phyloP scores from a whole-genome alignment of 2,329 filamentous ascomycete species.

The Pseudogymnoascus sp. region DNA sequence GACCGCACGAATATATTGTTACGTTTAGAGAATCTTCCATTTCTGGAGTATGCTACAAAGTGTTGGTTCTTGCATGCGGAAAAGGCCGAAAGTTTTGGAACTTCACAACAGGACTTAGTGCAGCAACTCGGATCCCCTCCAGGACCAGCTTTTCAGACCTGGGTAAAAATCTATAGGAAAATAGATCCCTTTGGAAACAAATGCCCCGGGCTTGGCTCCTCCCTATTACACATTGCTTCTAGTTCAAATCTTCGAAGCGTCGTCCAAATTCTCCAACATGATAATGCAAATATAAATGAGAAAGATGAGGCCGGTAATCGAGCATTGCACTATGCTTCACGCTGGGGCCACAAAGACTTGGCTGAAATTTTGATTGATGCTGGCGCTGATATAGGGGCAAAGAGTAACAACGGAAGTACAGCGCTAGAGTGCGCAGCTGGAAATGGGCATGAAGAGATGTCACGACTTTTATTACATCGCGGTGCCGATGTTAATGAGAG shows the following conservation, averaged over 20 bases:
- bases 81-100: background rate
- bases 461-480: constrained; percentile 4
- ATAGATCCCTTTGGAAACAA: background rate
- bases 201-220: background rate
- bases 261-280: background rate
- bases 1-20: background rate
- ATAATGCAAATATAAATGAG: background rate
- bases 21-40: background rate
- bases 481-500: constrained; percentile 8
- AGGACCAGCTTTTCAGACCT: background rate
- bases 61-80: constrained; percentile 15
- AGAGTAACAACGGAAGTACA: background rate
- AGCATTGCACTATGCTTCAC: constrained; percentile 16
- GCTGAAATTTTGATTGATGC: constrained; percentile 15
- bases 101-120: background rate
- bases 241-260: constrained; percentile 13
- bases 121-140: background rate
- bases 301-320: constrained; percentile 12
- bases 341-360: constrained; percentile 14
- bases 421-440: background rate
- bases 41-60: constrained; percentile 1
- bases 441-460: constrained; percentile 1
- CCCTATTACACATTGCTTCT: constrained; percentile 14
- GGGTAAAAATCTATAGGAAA: background rate
- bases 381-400: constrained; percentile 13